Conservation (phyloP, 2,329 filamentous ascomycete genomes). For the Elsinoe ampelina region DNA sequence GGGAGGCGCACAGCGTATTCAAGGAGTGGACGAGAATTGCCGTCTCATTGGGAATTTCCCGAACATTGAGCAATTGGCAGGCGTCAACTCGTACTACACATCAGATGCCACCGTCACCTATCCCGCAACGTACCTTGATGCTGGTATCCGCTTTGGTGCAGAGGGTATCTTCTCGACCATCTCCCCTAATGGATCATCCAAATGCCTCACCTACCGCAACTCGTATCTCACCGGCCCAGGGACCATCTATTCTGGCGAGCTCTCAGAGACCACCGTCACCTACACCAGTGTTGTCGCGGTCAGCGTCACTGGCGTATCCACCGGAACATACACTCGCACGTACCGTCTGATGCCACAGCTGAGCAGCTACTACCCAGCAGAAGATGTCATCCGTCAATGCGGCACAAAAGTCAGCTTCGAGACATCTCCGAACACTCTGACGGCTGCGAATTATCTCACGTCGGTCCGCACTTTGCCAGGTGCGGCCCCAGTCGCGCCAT, state of each 20-base stretch:
- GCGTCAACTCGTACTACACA: conserved; percentile 4
- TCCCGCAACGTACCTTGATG: background rate
- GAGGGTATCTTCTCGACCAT: conserved; percentile 1
- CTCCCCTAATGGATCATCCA: background rate
- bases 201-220: conserved; percentile 1
- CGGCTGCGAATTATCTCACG: background rate
- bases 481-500: background rate
- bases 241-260: background rate
- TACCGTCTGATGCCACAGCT: conserved; percentile 8
- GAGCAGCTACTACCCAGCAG: background rate
- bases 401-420: conserved; percentile 1
- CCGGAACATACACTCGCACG: background rate
- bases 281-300: background rate
- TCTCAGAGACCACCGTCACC: background rate
- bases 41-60: background rate
- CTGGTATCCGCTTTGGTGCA: background rate
- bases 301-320: background rate
- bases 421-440: conserved; percentile 4
- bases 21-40: conserved; percentile 3
- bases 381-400: background rate
- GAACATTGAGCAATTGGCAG: background rate
- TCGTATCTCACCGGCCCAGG: background rate
- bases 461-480: conserved; percentile 2
- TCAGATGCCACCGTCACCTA: background rate
- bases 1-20: background rate